These are phyloP conservation scores for Lenzites betulinus DNA, from an alignment of 768 basidiomycete species.

Conservation along the genomic window DNA sequence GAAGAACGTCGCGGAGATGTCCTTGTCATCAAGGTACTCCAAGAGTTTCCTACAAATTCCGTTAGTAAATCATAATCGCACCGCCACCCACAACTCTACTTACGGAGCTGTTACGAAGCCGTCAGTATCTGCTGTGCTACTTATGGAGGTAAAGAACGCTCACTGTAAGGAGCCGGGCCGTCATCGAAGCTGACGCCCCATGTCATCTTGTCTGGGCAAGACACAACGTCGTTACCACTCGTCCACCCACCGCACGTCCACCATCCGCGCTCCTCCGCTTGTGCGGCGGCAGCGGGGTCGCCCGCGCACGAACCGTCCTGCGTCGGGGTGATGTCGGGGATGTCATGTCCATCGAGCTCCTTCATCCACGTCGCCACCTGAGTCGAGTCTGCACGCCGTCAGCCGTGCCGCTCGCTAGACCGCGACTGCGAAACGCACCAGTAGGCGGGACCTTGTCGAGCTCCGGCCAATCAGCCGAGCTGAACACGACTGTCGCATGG, in stretches of 20 bases:
- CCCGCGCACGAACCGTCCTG: constrained; percentile 67
- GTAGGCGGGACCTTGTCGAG: constrained; percentile 63
- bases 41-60: constrained; percentile 57
- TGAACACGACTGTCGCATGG: constrained; percentile 44
- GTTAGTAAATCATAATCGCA: neutral
- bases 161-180: constrained; percentile 83
- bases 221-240: constrained; percentile 57
- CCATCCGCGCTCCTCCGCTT: constrained; percentile 74
- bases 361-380: constrained; percentile 77
- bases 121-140: constrained; percentile 8
- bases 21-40: constrained; percentile 63
- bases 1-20: constrained; percentile 86
- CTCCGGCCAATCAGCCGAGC: constrained; percentile 56
- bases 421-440: constrained; percentile 38
- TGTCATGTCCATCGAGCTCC: constrained; percentile 68
- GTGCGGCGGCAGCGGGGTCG: constrained; percentile 55
- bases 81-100: constrained; percentile 21
- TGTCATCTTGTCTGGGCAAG: constrained; percentile 66
- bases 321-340: constrained; percentile 68
- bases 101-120: constrained; percentile 47
- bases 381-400: constrained; percentile 43
- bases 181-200: constrained; percentile 91
- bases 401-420: neutral
- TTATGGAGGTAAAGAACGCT: constrained; percentile 35
- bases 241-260: constrained; percentile 87